Base-by-base conservation (phyloP, 2,329 filamentous ascomycete species). In the Zymoseptoria crescenta region DNA sequence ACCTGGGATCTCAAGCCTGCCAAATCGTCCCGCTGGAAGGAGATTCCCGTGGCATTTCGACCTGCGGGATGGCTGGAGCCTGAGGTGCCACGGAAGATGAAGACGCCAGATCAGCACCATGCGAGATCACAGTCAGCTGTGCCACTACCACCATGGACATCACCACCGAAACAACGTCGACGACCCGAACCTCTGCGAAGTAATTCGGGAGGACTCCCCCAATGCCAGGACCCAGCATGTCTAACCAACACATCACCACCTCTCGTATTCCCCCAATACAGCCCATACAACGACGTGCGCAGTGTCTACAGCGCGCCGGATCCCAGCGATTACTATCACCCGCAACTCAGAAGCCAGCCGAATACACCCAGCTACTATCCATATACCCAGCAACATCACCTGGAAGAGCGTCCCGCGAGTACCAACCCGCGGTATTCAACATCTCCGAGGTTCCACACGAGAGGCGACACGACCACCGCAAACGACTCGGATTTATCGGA, bases 291-390 rank as follows among this genome's bases (percentile, higher is more conserved):
- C 41, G 62, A 64, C 20, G 48, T 50, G 13, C 27, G 56, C 24
- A 57, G 55, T 52, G 48, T 49, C 3, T 28, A 59, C 56, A 61
- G 54, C 20, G 62, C 59, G 16, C 58, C 57, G 7, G 55, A 63
- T 41, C 57, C 61, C 7, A 51, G 58, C 1, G 28, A 59, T 19
- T 53, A 55, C n/a, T 13, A 56, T 53, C 24, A 24, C 24, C 52
- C 59, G 49, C 63, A 67, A 49, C 63, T 66, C n/a, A 58, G 68
- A 29, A 69, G 68, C 59, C 68, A 69, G 50, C 68, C 68, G 4
- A 65, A 57, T 55, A 66, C 67, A 24, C 62, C 65, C 10, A 55
- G 57, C 30, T 56, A 48, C 52, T 57, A 61, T 29, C 59, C 60
- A n/a, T 21, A 35, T 7, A 30, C 57, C 35, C 29, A 51, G 24